Conservation (phyloP, 1,284 basidiomycete genomes). For the Albatrellus sp. region DNA sequence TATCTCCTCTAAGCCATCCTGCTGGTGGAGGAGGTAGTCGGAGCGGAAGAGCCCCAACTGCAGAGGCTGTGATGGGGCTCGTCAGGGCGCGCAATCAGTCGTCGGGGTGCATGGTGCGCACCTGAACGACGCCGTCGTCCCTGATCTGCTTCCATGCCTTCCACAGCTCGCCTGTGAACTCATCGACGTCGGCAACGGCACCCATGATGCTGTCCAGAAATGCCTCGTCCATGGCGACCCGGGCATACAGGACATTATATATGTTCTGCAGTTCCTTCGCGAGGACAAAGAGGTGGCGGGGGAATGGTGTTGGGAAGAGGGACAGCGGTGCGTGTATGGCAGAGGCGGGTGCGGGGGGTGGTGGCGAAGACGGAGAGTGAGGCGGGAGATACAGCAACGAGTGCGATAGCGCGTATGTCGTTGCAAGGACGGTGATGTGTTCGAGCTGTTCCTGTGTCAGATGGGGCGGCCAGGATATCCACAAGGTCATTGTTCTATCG, state of each 20-base stretch:
- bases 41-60: constrained; percentile 93
- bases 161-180: constrained; percentile 82
- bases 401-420: constrained; percentile 78
- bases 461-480: constrained; percentile 56
- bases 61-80: constrained; percentile 38
- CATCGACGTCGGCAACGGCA: constrained; percentile 75
- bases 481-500: constrained; percentile 2
- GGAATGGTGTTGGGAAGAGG: constrained; percentile 82
- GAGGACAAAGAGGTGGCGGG: constrained; percentile 56
- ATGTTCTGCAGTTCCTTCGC: constrained; percentile 60
- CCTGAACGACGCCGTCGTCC: constrained; percentile 43
- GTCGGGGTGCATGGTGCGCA: constrained; percentile 11
- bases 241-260: constrained; percentile 82
- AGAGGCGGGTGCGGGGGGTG: constrained; percentile 39
- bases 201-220: constrained; percentile 78
- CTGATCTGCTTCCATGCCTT: constrained; percentile 70
- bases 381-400: constrained; percentile 69
- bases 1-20: constrained; percentile 24
- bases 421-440: constrained; percentile 52
- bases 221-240: constrained; percentile 66
- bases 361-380: constrained; percentile 32
- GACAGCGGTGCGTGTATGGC: constrained; percentile 85
- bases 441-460: constrained; percentile 47
- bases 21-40: constrained; percentile 84
- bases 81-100: not conserved